These are phyloP conservation scores for Zymoseptoria ardabiliae DNA, from an alignment of 2,329 filamentous ascomycete species.

Conservation along the genomic window DNA sequence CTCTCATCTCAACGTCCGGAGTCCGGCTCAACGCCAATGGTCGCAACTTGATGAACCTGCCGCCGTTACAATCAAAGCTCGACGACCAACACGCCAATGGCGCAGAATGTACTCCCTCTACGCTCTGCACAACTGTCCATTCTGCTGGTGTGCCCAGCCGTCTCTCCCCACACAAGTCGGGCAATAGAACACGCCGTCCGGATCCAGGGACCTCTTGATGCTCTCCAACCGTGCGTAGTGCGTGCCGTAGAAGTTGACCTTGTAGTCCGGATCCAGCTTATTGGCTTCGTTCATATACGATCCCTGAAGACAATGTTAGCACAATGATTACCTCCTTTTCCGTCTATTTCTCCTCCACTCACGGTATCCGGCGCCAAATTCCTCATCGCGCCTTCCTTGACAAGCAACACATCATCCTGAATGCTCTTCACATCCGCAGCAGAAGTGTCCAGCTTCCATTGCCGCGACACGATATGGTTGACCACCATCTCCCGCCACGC, in stretches of 20 bases:
- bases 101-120: neutral
- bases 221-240: conserved; percentile 10
- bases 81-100: too few species aligned
- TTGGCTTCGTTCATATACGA: conserved; percentile 33
- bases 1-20: neutral
- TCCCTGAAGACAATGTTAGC: conserved; percentile 12
- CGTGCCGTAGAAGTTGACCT: conserved; percentile 12
- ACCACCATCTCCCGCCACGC: conserved; percentile 44
- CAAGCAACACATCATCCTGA: conserved; percentile 27
- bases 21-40: neutral
- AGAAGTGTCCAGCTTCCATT: conserved; percentile 15
- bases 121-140: conserved; percentile 7
- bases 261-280: conserved; percentile 13
- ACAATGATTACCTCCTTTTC: neutral
- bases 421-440: conserved; percentile 12
- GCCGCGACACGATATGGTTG: conserved; percentile 25
- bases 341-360: neutral
- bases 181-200: conserved; percentile 13
- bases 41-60: too few species aligned
- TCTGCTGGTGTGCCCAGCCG: conserved; percentile 6
- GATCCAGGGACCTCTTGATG: conserved; percentile 14
- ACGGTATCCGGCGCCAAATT: conserved; percentile 24
- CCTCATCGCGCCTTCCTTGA: conserved; percentile 29
- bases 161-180: conserved; percentile 17
- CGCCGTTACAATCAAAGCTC: too few species aligned